Evolutionary conservation across 176 grass and related monocot genomes (phyloP), one percentile per base, ranked within the genome.

Genomic region (Zea luxurians): DNA sequence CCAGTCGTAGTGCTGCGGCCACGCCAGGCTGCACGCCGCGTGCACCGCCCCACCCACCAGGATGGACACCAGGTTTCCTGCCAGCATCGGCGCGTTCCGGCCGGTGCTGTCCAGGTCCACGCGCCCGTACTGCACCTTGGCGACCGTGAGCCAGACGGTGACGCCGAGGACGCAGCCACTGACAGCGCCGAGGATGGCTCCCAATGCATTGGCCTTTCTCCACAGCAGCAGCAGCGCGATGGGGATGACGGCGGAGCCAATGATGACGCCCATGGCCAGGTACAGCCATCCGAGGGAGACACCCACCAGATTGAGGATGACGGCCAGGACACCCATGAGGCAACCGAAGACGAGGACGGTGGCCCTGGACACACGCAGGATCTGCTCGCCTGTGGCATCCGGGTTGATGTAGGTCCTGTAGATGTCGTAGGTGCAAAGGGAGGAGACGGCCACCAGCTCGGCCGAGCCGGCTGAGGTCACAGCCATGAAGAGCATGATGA

Each of bases 401-500:
- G 87, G 91, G 82, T 93, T 93, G 49, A 90, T 80, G 74, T 90
- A 93, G 3, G 82, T 93, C 43, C 88, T 58, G 82, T 93, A 93
- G 43, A 93, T 88, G 70, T 93, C 91, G 50, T 93, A 93, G 49
- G 91, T 90, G 64, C 82, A 90, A 35, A 93, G 75, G 66, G 91
- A 93, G 27, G 91, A 93, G 42, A 93, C 91, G 41, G 88, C 91
- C 64, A 93, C 76, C 49, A 93, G 81, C 74, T 93, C 91, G 0
- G 91, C 71, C 3, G 91, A 93, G 5, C 91, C 91, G 18, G 91
- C 87, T 12, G 91, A 93, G 47, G 91, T 93, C 48, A 93, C 91
- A n/a, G 91, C 91, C 91, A 93, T 93, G 78, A 93, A 90, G 63
- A 93, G 88, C 91, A 93, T 93, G 36, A 88, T 90, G 36, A 93